Conservation (phyloP, 305 asterid genomes). For the Coffea humblotiana region DNA sequence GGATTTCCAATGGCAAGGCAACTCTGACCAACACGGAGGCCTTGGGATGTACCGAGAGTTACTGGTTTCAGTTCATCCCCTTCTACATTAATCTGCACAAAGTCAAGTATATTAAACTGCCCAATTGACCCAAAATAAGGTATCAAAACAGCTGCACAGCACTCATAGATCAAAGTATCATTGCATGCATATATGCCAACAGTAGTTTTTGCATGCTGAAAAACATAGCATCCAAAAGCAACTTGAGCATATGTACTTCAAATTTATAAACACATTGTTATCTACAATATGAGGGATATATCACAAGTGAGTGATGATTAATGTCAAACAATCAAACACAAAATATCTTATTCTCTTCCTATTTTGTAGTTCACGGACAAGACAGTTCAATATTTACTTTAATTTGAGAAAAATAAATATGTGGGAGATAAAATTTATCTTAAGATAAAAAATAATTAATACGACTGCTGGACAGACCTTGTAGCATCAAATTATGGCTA, state of each 20-base stretch:
- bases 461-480: background rate
- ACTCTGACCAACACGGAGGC: constrained; percentile 77
- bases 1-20: constrained; percentile 94
- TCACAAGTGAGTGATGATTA: background rate
- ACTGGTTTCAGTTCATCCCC: constrained; percentile 69
- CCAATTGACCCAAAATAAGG: background rate
- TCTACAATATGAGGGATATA: background rate
- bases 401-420: too few species aligned
- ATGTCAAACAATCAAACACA: background rate
- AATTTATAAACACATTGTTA: background rate
- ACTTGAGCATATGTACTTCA: background rate
- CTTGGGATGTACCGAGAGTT: constrained; percentile 57
- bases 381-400: too few species aligned
- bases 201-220: background rate
- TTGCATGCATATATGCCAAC: background rate
- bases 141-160: background rate
- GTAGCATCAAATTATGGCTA: background rate
- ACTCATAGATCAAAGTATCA: background rate
- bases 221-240: background rate
- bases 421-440: too few species aligned
- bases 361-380: background rate
- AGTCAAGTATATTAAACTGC: constrained; percentile 11
- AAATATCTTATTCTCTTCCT: background rate
- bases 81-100: constrained; percentile 59
- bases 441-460: background rate